These are phyloP conservation scores for Daldinia decipiens DNA, from an alignment of 495 filamentous ascomycete genomes.

Conservation along the genomic window DNA sequence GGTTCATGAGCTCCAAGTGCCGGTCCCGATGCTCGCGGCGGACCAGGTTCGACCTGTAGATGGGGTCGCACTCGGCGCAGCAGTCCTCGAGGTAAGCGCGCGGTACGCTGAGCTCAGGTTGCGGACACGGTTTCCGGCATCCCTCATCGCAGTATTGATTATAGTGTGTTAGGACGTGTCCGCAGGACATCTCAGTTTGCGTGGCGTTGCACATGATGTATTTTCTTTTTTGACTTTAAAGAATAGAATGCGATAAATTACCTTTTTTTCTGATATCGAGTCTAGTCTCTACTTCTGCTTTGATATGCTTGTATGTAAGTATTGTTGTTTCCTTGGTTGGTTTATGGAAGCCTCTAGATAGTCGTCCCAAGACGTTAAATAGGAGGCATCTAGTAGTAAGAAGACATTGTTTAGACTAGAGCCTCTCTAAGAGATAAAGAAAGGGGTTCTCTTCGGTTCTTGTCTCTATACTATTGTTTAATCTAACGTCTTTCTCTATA, in stretches of 20 bases:
- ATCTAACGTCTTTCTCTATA: not conserved
- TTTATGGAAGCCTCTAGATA: not conserved
- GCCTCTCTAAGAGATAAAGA: not conserved
- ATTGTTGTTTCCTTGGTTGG: not conserved
- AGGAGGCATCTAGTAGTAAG: not conserved
- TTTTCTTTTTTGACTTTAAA: not conserved
- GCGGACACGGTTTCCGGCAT: conserved; percentile 16
- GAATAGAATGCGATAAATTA: not conserved
- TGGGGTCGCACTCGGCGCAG: conserved; percentile 45
- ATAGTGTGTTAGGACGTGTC: conserved; percentile 39
- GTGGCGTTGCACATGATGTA: conserved; percentile 42
- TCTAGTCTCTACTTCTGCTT: not conserved
- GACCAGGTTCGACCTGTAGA: conserved; percentile 20
- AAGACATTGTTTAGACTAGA: conserved; percentile 6
- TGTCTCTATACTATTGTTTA: not conserved
- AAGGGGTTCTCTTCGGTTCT: not conserved
- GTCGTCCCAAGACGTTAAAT: not conserved
- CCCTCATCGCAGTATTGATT: conserved; percentile 22
- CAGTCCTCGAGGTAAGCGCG: conserved; percentile 35
- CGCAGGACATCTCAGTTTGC: conserved; percentile 38
- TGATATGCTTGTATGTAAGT: not conserved
- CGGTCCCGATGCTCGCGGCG: conserved; percentile 13
- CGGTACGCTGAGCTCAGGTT: conserved; percentile 1
- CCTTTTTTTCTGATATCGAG: not conserved
- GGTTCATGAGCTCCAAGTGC: conserved; percentile 11